Evolutionary conservation across 2,329 filamentous ascomycete species (phyloP), one percentile per base, ranked within the genome.

Genomic region (Epichloe hybrida): DNA sequence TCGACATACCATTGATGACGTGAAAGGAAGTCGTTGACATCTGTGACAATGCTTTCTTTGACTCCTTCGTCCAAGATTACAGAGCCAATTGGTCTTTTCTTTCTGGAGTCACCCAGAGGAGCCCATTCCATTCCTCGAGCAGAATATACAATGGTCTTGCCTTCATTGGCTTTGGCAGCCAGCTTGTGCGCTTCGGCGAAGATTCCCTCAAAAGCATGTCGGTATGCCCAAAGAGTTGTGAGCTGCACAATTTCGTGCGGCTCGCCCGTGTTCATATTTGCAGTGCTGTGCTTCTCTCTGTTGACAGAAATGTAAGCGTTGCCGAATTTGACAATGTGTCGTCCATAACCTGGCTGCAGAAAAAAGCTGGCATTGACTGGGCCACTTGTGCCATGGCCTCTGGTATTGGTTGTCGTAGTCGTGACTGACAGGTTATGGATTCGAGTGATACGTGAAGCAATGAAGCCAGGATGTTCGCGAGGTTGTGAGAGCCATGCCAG

Each of bases 201-300:
- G 13, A 98, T 80, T 21, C 88, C 81, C 64, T 95, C 87, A 61
- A 98, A 96, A 13, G 97, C 79, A 59, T 91, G 80, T 3, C 90
- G 84, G 58, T 95, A 84, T 46, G 87, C 79, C 72, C 95, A 97
- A 12, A 98, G 75, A 1, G 93, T 91, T 3, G 91, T 97, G 53
- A 98, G 71, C 52, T 88, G 93, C 46, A 98, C 79, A 1, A 90
- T 95, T 69, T 98, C 93, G 72, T 95, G 95, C 1, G 93, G 93
- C 58, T 88, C 85, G 52, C 91, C 93, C 27, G 84, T 90, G 47
- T 81, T 81, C 61, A 85, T 79, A 61, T 91, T 86, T 1, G 87
- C 83, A 51, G 89, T 93, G 38, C 77, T 78, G 64, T 95, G 88
- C 57, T 95, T 88, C 64, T 95, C 84, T 49, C 93, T 77, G 59